Evolutionary conservation across 2,329 filamentous ascomycete genomes (phyloP).

Genomic region (Epichloe hybrida): DNA sequence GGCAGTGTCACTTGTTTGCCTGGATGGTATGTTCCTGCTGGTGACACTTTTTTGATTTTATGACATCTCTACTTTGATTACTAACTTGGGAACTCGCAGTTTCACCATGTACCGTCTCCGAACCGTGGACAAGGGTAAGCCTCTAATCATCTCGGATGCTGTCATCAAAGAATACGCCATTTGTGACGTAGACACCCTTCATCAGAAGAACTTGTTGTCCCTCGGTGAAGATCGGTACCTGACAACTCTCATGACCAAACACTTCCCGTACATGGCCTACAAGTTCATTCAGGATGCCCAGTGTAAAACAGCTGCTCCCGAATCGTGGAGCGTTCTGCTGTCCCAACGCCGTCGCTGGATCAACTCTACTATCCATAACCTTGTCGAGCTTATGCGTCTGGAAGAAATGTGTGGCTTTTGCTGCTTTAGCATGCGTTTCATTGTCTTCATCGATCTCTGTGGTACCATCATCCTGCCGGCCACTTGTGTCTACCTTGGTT

Average conservation of each 20-base stretch:
- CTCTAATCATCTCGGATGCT: constrained; percentile 81
- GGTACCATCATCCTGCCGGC: constrained; percentile 87
- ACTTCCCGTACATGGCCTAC: constrained; percentile 90
- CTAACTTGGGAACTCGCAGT: constrained; percentile 36
- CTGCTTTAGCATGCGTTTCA: constrained; percentile 94
- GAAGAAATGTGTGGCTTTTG: constrained; percentile 97
- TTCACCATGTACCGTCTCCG: constrained; percentile 98
- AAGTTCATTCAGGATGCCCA: constrained; percentile 93
- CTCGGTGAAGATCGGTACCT: constrained; percentile 95
- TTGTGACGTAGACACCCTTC: constrained; percentile 81
- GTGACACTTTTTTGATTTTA: background rate
- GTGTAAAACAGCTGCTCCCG: constrained; percentile 84
- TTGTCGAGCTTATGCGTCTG: constrained; percentile 78
- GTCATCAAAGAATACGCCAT: constrained; percentile 82
- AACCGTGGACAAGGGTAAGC: constrained; percentile 86
- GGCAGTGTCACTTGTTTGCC: constrained; percentile 97
- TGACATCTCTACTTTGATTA: constrained; percentile 10
- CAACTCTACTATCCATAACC: constrained; percentile 95
- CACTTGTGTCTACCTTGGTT: constrained; percentile 74
- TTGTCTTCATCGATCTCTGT: constrained; percentile 87
- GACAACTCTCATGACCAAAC: constrained; percentile 94
- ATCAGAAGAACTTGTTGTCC: constrained; percentile 90
- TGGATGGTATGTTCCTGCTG: constrained; percentile 63
- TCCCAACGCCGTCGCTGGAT: constrained; percentile 99
- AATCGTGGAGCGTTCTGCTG: constrained; percentile 83